Conservation (phyloP, 208 protist species). For the Wallacemonas sp. region DNA sequence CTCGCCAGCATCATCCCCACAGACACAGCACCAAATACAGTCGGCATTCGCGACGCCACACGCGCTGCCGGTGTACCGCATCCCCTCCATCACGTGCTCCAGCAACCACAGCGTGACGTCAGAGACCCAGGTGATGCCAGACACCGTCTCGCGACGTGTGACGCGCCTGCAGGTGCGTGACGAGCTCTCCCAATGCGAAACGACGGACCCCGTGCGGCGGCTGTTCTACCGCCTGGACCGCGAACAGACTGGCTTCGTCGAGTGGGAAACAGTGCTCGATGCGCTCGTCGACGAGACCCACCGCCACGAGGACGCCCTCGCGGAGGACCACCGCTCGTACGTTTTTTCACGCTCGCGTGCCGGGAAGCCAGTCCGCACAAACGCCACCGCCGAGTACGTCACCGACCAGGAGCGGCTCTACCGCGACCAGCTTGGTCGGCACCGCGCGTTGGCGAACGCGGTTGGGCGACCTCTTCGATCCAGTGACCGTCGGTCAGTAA, state of each 20-base stretch:
- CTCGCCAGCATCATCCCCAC: background rate
- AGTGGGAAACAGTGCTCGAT: constrained; percentile 44
- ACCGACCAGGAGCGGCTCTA: background rate
- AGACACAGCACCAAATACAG: too few species aligned
- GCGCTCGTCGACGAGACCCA: constrained; percentile 33
- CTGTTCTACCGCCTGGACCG: constrained; percentile 45
- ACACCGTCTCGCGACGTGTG: background rate
- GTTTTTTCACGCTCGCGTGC: constrained; percentile 36
- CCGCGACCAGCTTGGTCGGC: background rate
- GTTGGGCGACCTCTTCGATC: too few species aligned
- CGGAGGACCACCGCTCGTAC: constrained; percentile 39
- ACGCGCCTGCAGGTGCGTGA: background rate
- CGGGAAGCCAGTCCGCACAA: background rate
- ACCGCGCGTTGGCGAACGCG: background rate
- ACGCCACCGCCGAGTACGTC: background rate
- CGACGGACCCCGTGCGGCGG: constrained; percentile 20
- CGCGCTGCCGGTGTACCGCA: constrained; percentile 4
- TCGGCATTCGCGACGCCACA: too few species aligned
- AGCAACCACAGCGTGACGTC: background rate
- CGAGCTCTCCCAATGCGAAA: constrained; percentile 12
- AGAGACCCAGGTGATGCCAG: background rate
- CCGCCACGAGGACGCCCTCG: constrained; percentile 10
- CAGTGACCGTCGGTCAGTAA: too few species aligned
- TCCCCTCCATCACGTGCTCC: background rate
- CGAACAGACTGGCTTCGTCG: constrained; percentile 28